Percentiles rank a stretch among this genome's conserved stretches.
phyloP scores from a whole-genome alignment of 345 rosid genomes.

The Brassica cretica region DNA sequence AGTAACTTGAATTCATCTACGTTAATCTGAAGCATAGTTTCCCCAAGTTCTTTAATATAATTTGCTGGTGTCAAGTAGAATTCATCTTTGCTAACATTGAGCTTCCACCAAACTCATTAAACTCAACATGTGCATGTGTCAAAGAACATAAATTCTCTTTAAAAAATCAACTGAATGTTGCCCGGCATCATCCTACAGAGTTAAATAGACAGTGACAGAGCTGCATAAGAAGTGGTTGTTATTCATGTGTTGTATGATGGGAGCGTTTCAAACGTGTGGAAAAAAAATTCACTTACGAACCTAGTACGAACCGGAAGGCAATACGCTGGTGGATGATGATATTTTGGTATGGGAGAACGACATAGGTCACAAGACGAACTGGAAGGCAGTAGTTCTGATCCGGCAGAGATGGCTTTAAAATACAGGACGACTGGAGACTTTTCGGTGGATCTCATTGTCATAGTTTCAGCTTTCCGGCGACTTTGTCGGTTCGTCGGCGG shows the following conservation, averaged over 20 bases:
- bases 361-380: too few species aligned
- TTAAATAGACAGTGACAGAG: not conserved
- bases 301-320: too few species aligned
- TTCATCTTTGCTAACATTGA: conserved; percentile 66
- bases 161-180: not conserved
- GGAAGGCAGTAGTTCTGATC: not conserved
- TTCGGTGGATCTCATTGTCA: not conserved
- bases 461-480: not conserved
- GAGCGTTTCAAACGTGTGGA: not conserved
- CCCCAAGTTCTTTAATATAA: conserved; percentile 55
- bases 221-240: too few species aligned
- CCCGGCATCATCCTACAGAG: not conserved
- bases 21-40: conserved; percentile 56
- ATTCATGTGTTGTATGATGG: not conserved
- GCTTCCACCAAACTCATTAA: conserved; percentile 39
- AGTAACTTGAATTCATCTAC: too few species aligned
- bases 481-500: too few species aligned
- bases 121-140: conserved; percentile 58
- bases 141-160: not conserved
- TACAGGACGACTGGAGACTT: not conserved
- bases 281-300: not conserved
- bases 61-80: conserved; percentile 62
- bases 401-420: not conserved
- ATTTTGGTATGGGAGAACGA: too few species aligned
- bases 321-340: too few species aligned